Percentiles rank a stretch among this genome's conserved stretches.
Evolutionary conservation across 345 rosid genomes (phyloP).

Genomic region (Eucalyptus erythrocorys): DNA sequence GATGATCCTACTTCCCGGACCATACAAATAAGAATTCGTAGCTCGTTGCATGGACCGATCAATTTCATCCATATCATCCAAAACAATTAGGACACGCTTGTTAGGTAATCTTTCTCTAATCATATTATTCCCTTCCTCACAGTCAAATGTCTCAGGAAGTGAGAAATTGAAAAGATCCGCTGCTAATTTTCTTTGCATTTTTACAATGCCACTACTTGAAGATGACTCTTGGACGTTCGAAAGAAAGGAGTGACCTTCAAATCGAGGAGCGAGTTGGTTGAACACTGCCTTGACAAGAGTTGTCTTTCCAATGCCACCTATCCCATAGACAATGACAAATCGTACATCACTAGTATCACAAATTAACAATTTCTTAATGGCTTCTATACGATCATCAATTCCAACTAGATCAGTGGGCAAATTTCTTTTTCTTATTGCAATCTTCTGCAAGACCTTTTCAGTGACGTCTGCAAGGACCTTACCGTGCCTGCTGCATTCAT

Average conservation of each 20-base stretch:
- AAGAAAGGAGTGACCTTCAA: too few relatives aligned
- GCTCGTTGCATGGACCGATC: too few relatives aligned
- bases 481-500: background rate
- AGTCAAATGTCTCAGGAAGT: background rate
- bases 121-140: background rate
- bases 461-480: background rate
- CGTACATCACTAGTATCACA: too few relatives aligned
- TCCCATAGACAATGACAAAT: too few relatives aligned
- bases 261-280: too few relatives aligned
- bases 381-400: background rate
- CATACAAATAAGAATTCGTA: fast-evolving
- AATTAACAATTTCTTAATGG: background rate
- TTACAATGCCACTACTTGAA: too few relatives aligned
- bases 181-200: too few relatives aligned
- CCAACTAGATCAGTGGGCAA: background rate
- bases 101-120: background rate
- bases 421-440: background rate
- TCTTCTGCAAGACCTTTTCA: background rate
- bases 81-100: background rate
- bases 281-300: too few relatives aligned
- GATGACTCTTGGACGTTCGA: too few relatives aligned
- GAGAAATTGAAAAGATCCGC: too few relatives aligned
- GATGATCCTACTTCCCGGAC: too few relatives aligned
- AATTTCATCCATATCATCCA: background rate
- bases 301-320: too few relatives aligned